Conservation (phyloP, 2,329 filamentous ascomycete species). For the Calonectria hongkongensis region DNA sequence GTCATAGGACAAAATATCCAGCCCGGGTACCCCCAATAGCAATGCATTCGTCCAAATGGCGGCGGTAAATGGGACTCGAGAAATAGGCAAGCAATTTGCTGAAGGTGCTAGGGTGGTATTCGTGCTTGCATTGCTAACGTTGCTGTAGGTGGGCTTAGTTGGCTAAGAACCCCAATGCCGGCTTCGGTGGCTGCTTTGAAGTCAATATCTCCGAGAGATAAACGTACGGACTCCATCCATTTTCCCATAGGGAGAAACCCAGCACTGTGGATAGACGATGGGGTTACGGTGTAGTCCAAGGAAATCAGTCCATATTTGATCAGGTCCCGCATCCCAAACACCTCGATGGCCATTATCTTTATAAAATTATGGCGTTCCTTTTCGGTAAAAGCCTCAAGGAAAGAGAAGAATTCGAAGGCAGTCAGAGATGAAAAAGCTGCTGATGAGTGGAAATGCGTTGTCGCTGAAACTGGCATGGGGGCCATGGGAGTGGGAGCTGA, state of each 20-base stretch:
- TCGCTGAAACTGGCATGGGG: not conserved
- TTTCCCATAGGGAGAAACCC: slow-evolving; percentile 22
- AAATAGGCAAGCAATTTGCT: slow-evolving; percentile 22
- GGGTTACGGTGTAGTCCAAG: slow-evolving; percentile 27
- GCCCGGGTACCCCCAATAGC: slow-evolving; percentile 21
- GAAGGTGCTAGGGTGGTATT: slow-evolving; percentile 6
- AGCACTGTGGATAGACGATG: slow-evolving; percentile 21
- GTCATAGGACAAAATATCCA: slow-evolving; percentile 17
- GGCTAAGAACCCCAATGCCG: slow-evolving; percentile 24
- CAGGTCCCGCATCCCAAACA: slow-evolving; percentile 28
- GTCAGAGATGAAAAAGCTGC: not conserved
- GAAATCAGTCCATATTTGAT: slow-evolving; percentile 31
- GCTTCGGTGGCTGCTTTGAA: slow-evolving; percentile 17
- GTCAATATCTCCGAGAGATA: slow-evolving; percentile 23
- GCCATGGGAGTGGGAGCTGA: not conserved
- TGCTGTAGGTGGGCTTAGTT: slow-evolving; percentile 13
- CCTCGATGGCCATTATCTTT: slow-evolving; percentile 23
- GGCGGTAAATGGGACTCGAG: slow-evolving; percentile 21
- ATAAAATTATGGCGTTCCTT: slow-evolving; percentile 26
- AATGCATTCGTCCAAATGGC: slow-evolving; percentile 19
- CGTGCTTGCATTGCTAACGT: not conserved
- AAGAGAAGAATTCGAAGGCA: slow-evolving; percentile 32
- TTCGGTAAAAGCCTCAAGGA: slow-evolving; percentile 18
- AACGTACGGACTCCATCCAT: slow-evolving; percentile 15
- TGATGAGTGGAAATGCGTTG: not conserved